Base-by-base conservation (phyloP, 768 basidiomycete species). In the Termitomyces sp. region DNA sequence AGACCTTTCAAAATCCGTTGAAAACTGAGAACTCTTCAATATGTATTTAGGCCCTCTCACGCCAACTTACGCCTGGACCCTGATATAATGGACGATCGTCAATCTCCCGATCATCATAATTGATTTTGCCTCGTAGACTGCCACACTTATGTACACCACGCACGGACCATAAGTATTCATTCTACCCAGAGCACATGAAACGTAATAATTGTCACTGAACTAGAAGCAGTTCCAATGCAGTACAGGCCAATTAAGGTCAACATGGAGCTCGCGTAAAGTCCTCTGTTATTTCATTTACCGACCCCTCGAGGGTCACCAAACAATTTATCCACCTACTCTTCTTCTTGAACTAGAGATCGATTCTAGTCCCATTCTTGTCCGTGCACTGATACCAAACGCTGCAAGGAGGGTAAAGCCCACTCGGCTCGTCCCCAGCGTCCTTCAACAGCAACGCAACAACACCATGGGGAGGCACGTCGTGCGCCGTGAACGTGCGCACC, bases 351-450 rank as follows among this genome's bases (percentile, higher is more conserved):
- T 56, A 44, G 12, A 50, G 32, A 35, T 56, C 41, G 12, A 56
- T 43, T 23, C 48, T 56, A 7, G 79, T 85, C 4, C 86, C 86
- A 56, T 89, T 80, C 71, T 84, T 57, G 53, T 74, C 73, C 59
- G 75, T 84, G 67, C 86, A 89, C 79, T 83, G 83, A 47, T 80
- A 77, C 56, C 70, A 68, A 49, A 75, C 75, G 12, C 78, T 79
- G 66, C 87, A 89, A 19, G 79, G 77, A 3, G 86, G 86, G 62
- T 75, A 73, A 2, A 77, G 69, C 1, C 79, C 85, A 37, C 65
- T 75, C 9, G 88, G 87, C 64, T 89, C 87, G 53, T 89, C 77
- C 0, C 86, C 86, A 1, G 78, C 84, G 61, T 90, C 88, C 47
- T 76, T 79, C 44, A 89, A 69, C 53, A 90, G 70, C 10, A 89